Evolutionary conservation across 176 grass and related monocot species (phyloP).

Genomic region (Canna indica): DNA sequence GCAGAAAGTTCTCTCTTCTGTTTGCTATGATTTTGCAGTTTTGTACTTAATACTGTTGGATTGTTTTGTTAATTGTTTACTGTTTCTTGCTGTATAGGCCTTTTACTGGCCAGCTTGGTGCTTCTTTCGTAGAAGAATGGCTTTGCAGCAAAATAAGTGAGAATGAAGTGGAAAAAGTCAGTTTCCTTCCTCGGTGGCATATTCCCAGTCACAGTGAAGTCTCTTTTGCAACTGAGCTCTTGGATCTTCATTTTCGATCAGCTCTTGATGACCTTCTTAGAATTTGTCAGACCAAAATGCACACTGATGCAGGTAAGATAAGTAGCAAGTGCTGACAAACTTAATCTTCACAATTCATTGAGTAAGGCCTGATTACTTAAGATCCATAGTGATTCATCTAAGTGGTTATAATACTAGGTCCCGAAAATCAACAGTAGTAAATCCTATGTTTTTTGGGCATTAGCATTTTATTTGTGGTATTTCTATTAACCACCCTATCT

Average conservation of each 20-base stretch:
- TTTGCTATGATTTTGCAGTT: slow-evolving; percentile 25
- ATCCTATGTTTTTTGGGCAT: neutral
- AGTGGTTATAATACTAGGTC: neutral
- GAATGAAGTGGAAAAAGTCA: slow-evolving; percentile 41
- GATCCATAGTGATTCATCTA: neutral
- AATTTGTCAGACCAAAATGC: slow-evolving; percentile 49
- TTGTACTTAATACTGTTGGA: slow-evolving; percentile 10
- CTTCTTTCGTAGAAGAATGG: slow-evolving; percentile 75
- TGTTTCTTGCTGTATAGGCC: slow-evolving; percentile 37
- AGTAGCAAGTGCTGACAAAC: neutral
- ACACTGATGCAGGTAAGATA: slow-evolving; percentile 52
- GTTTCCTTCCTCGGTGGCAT: slow-evolving; percentile 65
- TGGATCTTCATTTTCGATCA: slow-evolving; percentile 69
- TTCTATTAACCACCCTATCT: neutral
- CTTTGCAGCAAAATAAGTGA: slow-evolving; percentile 69
- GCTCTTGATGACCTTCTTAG: slow-evolving; percentile 76
- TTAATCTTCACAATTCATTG: too few relatives aligned
- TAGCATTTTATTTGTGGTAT: neutral
- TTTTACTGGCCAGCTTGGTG: slow-evolving; percentile 39
- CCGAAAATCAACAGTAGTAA: neutral
- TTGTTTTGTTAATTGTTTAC: slow-evolving; percentile 4
- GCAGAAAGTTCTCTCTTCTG: slow-evolving; percentile 10
- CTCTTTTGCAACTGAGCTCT: slow-evolving; percentile 79
- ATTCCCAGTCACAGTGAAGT: slow-evolving; percentile 70
- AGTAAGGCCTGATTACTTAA: neutral